These are phyloP conservation scores for Wallacemonas sp. DNA, from an alignment of 208 protist species.

Conservation along the genomic window DNA sequence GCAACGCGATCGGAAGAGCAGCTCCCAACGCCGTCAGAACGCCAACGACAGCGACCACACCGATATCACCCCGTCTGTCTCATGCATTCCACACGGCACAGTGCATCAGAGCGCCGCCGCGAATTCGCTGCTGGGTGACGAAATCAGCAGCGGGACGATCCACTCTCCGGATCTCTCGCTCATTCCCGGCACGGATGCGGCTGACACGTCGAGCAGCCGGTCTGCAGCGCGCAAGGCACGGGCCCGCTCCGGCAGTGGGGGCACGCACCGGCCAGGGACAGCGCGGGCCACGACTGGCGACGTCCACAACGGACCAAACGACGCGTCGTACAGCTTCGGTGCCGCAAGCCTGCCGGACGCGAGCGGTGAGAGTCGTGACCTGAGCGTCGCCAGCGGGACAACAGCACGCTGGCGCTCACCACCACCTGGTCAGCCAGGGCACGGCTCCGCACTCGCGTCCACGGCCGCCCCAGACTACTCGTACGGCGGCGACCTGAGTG, in stretches of 20 bases:
- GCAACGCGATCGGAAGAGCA: too few relatives aligned
- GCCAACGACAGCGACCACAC: neutral
- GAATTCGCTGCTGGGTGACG: neutral
- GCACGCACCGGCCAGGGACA: neutral
- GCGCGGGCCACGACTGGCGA: neutral
- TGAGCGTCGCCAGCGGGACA: conserved; percentile 9
- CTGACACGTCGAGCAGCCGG: neutral
- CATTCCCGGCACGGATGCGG: neutral
- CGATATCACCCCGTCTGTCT: neutral
- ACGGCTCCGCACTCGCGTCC: neutral
- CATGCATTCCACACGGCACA: neutral
- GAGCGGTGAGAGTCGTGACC: neutral
- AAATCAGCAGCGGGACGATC: neutral
- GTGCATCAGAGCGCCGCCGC: neutral
- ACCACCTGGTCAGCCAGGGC: neutral
- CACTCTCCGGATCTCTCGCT: conserved; percentile 3
- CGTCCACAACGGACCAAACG: too few relatives aligned
- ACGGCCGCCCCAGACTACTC: conserved; percentile 2
- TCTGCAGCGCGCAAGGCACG: neutral
- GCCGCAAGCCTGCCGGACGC: neutral
- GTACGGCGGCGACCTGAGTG: conserved; percentile 8
- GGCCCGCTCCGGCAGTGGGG: neutral
- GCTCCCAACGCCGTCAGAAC: too few relatives aligned
- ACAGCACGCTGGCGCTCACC: neutral
- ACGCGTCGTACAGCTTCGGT: conserved; percentile 9